Base-by-base conservation (phyloP, 1,284 basidiomycete genomes). In the Puccinia polysora region DNA sequence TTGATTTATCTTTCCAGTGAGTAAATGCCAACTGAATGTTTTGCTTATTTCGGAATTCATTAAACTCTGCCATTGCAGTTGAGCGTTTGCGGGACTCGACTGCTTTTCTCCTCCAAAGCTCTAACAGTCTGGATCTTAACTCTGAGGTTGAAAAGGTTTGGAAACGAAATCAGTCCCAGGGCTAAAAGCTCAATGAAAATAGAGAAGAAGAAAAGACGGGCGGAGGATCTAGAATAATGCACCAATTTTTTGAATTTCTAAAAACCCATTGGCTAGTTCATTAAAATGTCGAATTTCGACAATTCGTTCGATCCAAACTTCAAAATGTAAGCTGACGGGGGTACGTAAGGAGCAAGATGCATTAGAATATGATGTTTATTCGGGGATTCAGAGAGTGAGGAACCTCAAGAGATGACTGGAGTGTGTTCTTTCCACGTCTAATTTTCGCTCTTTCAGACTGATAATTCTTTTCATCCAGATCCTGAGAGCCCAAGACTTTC, bases 211-310 rank as follows among this genome's bases (percentile, higher is more conserved):
- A 30, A 28, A 18, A 6, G 32, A 4, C 2, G 7, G 23, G 15
- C 15, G 32, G 2, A 6, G 12, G 18, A 1, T 10, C n/a, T 12
- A n/a, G 20, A 28, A 38, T 56, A 30, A 55, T n/a, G 40, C 49
- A 69, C 65, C 65, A 23, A 69, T 69, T 32, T 55, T 59, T 30
- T 69, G 53, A 30, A 59, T 69, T 56, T 69, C 55, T 5, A 43
- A 20, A 59, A 69, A 69, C 34, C 53, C 65, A 55, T 69, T 59
- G 14, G 65, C 65, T 25, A 67, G 32, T 52, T 67, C 64, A 40
- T 56, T 32, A 4, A 45, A 55, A 36, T 28, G 64, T 12, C 38
- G 30, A 23, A 67, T 55, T n/a, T 55, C 49, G 32, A 38, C 40
- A 38, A 67, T 30, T n/a, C 50, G 49, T 8, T 25, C 23, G n/a